These are phyloP conservation scores for Sphagnum tenellum DNA, from an alignment of 225 moss, liverwort and hornwort genomes.

Conservation along the genomic window DNA sequence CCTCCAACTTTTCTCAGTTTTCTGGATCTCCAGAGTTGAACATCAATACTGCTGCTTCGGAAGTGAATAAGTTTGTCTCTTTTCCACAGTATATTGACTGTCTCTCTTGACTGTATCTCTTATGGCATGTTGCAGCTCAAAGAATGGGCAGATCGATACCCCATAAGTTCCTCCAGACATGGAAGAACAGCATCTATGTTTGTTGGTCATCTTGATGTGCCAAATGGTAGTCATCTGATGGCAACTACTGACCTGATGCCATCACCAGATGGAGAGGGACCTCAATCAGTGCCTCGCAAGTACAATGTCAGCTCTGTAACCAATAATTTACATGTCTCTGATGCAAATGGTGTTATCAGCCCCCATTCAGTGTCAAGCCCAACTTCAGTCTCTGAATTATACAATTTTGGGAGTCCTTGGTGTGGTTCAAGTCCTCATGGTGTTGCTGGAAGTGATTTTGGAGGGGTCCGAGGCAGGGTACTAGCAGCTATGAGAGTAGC, in stretches of 20 bases:
- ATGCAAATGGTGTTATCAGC: conserved; percentile 57
- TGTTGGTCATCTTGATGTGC: conserved; percentile 47
- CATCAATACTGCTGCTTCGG: no score
- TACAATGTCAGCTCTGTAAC: conserved; percentile 43
- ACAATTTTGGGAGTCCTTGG: conserved; percentile 27
- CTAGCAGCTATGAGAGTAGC: conserved; percentile 24
- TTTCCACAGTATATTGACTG: no score
- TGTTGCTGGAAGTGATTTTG: conserved; percentile 21
- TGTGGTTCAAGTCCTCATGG: conserved; percentile 27
- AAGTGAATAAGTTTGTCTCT: no score
- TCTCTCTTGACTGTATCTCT: no score
- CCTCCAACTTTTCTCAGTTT: no score
- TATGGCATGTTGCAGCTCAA: conserved; percentile 57
- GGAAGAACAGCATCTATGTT: conserved; percentile 52
- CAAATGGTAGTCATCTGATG: conserved; percentile 68
- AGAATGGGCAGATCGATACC: conserved; percentile 93
- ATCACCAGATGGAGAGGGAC: conserved; percentile 32
- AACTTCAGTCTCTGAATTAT: conserved; percentile 19
- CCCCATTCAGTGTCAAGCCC: conserved; percentile 34
- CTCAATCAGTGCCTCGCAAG: conserved; percentile 29
- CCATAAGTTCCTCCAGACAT: conserved; percentile 68
- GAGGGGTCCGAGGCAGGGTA: conserved; percentile 18
- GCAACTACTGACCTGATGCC: conserved; percentile 34
- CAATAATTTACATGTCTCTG: conserved; percentile 36
- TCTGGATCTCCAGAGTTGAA: no score